A percentile compares a stretch with the other conserved stretches of the same genome.
Conservation (phyloP, 2,329 filamentous ascomycete genomes). For the Cytospora piceicola region DNA sequence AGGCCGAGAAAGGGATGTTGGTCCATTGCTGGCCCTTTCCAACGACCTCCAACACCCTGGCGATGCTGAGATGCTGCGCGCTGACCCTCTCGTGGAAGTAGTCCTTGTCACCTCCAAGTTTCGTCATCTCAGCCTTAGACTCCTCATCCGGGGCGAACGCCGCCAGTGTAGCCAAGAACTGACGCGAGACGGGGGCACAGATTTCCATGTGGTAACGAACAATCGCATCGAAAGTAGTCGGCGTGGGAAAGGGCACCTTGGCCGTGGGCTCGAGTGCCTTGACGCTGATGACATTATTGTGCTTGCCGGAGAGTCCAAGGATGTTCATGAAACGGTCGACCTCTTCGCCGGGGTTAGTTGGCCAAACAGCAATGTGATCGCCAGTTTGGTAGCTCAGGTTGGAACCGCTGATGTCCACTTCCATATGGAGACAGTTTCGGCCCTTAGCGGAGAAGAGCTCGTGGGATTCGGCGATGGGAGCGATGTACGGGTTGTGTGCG, state of each 20-base stretch:
- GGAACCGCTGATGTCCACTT: constrained; percentile 87
- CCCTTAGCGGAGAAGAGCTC: constrained; percentile 90
- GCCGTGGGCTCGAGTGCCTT: constrained; percentile 93
- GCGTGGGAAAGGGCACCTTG: constrained; percentile 96
- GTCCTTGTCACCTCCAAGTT: constrained; percentile 89
- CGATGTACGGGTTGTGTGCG: constrained; percentile 95
- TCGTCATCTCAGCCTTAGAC: constrained; percentile 84
- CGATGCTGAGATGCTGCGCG: constrained; percentile 84
- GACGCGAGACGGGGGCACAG: constrained; percentile 91
- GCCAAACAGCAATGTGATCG: constrained; percentile 97
- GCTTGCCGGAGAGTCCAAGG: constrained; percentile 75
- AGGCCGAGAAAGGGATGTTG: constrained; percentile 87
- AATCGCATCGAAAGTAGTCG: constrained; percentile 93
- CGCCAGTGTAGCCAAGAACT: constrained; percentile 85
- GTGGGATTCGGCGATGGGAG: constrained; percentile 86
- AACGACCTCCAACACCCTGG: constrained; percentile 76
- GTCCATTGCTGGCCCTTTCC: constrained; percentile 77
- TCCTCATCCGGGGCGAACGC: constrained; percentile 86
- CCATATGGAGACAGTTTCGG: constrained; percentile 95
- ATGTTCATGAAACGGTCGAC: constrained; percentile 87
- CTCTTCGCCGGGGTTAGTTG: constrained; percentile 89
- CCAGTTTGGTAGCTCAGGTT: constrained; percentile 94
- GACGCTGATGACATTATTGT: constrained; percentile 80
- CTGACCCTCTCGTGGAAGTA: constrained; percentile 89
- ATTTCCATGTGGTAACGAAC: constrained; percentile 97